Evolutionary conservation across 805 yeast species (phyloP).

Genomic region (Candida schatavii): DNA sequence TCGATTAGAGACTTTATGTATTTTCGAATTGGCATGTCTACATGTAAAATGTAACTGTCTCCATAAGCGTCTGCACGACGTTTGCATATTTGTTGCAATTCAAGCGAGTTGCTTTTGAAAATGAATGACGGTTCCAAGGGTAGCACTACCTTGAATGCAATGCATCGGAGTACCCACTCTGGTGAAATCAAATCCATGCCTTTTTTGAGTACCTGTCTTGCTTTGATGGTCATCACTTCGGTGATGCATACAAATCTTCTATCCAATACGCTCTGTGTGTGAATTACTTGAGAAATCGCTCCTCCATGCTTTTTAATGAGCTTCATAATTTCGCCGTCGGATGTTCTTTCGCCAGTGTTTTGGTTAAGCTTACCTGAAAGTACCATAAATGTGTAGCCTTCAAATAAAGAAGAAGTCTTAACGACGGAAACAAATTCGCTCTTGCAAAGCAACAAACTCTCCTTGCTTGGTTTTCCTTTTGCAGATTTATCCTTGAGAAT

Average conservation of each 20-base stretch:
- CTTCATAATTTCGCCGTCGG: conserved; percentile 32
- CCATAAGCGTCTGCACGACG: conserved; percentile 56
- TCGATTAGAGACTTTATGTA: conserved; percentile 9
- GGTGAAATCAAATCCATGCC: conserved; percentile 67
- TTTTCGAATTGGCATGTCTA: conserved; percentile 13
- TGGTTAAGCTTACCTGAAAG: conserved; percentile 46
- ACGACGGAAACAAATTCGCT: conserved; percentile 1
- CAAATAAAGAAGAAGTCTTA: conserved; percentile 34
- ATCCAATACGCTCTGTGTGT: conserved; percentile 29
- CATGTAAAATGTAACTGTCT: conserved; percentile 50
- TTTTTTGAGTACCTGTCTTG: conserved; percentile 31
- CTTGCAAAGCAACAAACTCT: conserved; percentile 12
- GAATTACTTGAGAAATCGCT: conserved; percentile 21
- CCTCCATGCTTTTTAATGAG: conserved; percentile 53
- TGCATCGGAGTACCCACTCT: conserved; percentile 70
- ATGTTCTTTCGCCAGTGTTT: conserved; percentile 22
- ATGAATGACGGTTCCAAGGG: conserved; percentile 63
- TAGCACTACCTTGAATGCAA: conserved; percentile 39
- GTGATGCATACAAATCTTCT: conserved; percentile 30
- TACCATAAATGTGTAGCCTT: conserved; percentile 46
- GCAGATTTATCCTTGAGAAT: conserved; percentile 21
- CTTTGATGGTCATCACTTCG: conserved; percentile 36
- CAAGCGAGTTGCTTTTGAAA: conserved; percentile 31
- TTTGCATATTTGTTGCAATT: conserved; percentile 18
- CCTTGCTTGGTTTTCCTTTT: conserved; percentile 12